Evolutionary conservation across 768 basidiomycete genomes (phyloP).

Genomic region (Chalciporus sphaerocephalus): DNA sequence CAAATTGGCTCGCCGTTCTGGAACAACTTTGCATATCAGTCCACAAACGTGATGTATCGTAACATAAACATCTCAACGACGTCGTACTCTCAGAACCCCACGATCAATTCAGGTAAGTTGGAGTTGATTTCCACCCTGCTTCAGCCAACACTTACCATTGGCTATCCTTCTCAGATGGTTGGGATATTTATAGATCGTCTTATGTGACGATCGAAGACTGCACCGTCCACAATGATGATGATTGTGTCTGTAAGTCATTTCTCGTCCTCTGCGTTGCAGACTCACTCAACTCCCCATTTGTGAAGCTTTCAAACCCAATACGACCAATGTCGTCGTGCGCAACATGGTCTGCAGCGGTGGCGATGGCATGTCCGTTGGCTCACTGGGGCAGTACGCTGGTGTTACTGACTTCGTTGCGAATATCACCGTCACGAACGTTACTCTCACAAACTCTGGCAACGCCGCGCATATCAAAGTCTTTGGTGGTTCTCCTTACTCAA

Average conservation of each 20-base stretch:
- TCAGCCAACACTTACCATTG: neutral
- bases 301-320: slow-evolving; percentile 20
- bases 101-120: slow-evolving; percentile 32
- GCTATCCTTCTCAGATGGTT: slow-evolving; percentile 32
- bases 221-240: slow-evolving; percentile 40
- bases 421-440: slow-evolving; percentile 38
- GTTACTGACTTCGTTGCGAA: slow-evolving; percentile 44
- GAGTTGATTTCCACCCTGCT: neutral
- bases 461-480: slow-evolving; percentile 51
- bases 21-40: slow-evolving; percentile 42
- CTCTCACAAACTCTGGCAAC: slow-evolving; percentile 44
- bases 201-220: slow-evolving; percentile 34
- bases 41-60: slow-evolving; percentile 38
- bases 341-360: slow-evolving; percentile 40
- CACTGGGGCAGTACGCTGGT: slow-evolving; percentile 42
- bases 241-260: slow-evolving; percentile 26
- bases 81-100: slow-evolving; percentile 33
- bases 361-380: slow-evolving; percentile 46
- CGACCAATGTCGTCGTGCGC: slow-evolving; percentile 38
- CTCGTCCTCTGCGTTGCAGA: neutral
- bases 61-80: slow-evolving; percentile 34
- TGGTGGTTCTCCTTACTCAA: slow-evolving; percentile 39
- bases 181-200: slow-evolving; percentile 45
- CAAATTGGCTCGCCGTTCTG: slow-evolving; percentile 40
- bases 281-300: neutral